A percentile compares a stretch with the other conserved stretches of the same genome.
phyloP scores from a whole-genome alignment of 495 filamentous ascomycete genomes.

The Parachaetomium inaequale region DNA sequence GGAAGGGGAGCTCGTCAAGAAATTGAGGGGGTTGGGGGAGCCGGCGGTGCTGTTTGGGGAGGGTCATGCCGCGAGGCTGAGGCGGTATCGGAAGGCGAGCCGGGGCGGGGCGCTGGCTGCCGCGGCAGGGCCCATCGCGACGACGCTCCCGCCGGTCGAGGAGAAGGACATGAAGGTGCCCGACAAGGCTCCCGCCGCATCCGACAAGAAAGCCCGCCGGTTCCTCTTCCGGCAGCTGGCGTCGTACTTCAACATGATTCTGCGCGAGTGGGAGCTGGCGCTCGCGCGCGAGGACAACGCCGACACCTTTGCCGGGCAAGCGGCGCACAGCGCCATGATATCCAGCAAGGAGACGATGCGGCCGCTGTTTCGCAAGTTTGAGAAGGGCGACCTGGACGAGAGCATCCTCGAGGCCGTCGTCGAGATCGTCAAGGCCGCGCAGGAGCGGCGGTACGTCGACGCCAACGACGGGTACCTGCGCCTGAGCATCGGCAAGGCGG shows the following conservation, averaged over 20 bases:
- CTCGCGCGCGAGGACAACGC: slow-evolving; percentile 67
- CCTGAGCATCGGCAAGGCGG: slow-evolving; percentile 95
- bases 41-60: slow-evolving; percentile 81
- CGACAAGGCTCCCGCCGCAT: slow-evolving; percentile 49
- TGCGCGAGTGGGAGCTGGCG: slow-evolving; percentile 80
- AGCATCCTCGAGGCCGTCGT: slow-evolving; percentile 77
- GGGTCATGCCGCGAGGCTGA: slow-evolving; percentile 61
- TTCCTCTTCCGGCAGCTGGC: slow-evolving; percentile 83
- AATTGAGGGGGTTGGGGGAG: slow-evolving; percentile 67
- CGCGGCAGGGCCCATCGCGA: slow-evolving; percentile 53
- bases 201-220: slow-evolving; percentile 52
- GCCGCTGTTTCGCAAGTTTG: slow-evolving; percentile 87
- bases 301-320: slow-evolving; percentile 70
- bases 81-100: slow-evolving; percentile 54
- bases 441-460: slow-evolving; percentile 87
- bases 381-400: slow-evolving; percentile 71
- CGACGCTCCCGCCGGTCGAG: slow-evolving; percentile 67
- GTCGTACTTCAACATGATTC: slow-evolving; percentile 89
- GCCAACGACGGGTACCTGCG: slow-evolving; percentile 93
- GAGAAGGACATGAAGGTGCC: slow-evolving; percentile 86
- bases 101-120: slow-evolving; percentile 51
- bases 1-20: slow-evolving; percentile 63
- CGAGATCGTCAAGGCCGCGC: slow-evolving; percentile 90
- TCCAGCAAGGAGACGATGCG: slow-evolving; percentile 80
- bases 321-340: slow-evolving; percentile 72